Conservation (phyloP, 1,139 yeast genomes). For the Suhomyces terraborum region DNA sequence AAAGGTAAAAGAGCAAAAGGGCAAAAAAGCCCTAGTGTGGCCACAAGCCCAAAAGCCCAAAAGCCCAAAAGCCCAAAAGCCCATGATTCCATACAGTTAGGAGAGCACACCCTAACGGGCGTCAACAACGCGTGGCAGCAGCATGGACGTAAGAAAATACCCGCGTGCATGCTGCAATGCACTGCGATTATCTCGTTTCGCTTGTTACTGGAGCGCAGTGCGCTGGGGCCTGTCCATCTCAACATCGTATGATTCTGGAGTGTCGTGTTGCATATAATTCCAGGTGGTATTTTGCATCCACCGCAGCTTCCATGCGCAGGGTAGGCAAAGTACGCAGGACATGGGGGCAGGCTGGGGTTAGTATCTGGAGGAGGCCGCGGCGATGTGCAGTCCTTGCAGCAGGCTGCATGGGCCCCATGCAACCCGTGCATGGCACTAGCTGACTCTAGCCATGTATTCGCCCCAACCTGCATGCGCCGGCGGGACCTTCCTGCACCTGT, state of each 20-base stretch:
- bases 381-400: neutral
- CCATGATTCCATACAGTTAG: slow-evolving; percentile 3
- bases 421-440: no score
- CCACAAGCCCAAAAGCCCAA: no score
- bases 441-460: no score
- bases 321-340: neutral
- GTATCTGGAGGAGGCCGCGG: no score
- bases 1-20: no score
- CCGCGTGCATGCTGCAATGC: slow-evolving; percentile 5
- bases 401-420: slow-evolving; percentile 1
- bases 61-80: no score
- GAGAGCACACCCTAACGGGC: slow-evolving; percentile 1
- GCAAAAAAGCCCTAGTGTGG: no score
- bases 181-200: slow-evolving; percentile 5
- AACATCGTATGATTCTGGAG: slow-evolving; percentile 11
- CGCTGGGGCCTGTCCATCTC: slow-evolving; percentile 2
- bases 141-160: slow-evolving; percentile 1
- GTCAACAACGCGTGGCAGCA: slow-evolving; percentile 1
- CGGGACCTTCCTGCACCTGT: no score
- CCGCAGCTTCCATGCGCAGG: slow-evolving; percentile 3
- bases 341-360: neutral
- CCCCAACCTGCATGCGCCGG: no score
- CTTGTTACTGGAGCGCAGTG: slow-evolving; percentile 1
- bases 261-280: slow-evolving; percentile 4
- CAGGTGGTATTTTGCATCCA: slow-evolving; percentile 9